Base-by-base conservation (phyloP, 768 basidiomycete genomes). In the Pilatotrama ljubarskyi region DNA sequence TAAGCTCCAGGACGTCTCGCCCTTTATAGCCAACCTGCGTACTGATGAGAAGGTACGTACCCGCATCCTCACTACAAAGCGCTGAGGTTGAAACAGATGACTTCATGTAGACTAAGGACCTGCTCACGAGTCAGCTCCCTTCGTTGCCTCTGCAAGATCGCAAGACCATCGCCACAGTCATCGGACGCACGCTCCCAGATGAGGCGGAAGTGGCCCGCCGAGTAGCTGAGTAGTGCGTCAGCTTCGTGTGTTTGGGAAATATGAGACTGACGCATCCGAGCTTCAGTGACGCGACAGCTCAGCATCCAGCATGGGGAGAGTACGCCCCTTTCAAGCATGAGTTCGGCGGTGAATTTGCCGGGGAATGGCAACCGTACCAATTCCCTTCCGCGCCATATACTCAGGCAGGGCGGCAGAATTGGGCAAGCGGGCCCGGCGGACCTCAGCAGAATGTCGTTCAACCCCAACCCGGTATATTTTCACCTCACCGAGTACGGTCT, bases 21-120 rank as follows among this genome's bases (percentile, higher is more conserved):
- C 78, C 11, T 93, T 93, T 67, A 69, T 94, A 11, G 71, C 73
- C 0, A 68, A 67, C 0, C 76, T 84, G 5, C 65, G 76, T 40
- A 72, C 74, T 50, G 73, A 78, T 20, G 70, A 79, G 59, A 69
- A 76, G 29, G 85, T 84, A 65, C 55, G 77, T 44, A 29, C 26
- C 11, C 24, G 11, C 29, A n/a, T 59, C 24, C 75, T 18, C 9
- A 20, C 14, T 65, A 20, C 4, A 7, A 18, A 6, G 8, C 25
- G n/a, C 29, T 22, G 36, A n/a, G n/a, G n/a, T n/a, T n/a, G n/a
- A n/a, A 5, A 37, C 13, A 26, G 43, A 17, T 37, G 18, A 8
- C n/a, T 32, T 41, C 24, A 11, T 26, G 41, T 25, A 53, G 42
- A 48, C 15, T 8, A 59, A 74, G 71, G 58, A 58, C 1, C 62